Evolutionary conservation across 2,329 filamentous ascomycete genomes (phyloP), one percentile per base, ranked within the genome.

Genomic region (Aspergillus pseudoglaucus): DNA sequence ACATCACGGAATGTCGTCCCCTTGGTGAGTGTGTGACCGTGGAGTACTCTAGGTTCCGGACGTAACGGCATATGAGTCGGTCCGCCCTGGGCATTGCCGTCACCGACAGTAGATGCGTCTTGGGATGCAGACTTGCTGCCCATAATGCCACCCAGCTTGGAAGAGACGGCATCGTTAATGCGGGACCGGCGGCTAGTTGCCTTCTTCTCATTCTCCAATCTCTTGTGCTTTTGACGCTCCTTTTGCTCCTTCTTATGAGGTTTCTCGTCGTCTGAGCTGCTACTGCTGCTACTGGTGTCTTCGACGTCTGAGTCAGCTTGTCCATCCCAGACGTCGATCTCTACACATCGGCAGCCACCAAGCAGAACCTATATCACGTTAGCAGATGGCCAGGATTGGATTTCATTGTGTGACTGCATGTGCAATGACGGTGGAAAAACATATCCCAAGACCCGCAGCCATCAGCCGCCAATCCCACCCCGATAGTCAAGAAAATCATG

Each of bases 241-340:
- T 51, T 27, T 22, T 40, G 15, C 15, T 30, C 17, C n/a, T 44
- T 44, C 25, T 42, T 15, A 23, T 23, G 40, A 12, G 42, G 18
- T 23, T 57, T 51, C n/a, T 57, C 51, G 9, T 55, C 50, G 6
- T 57, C 49, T 2, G 50, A 60, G 42, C 55, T 62, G 22, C 59
- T 62, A 14, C 57, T 56, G 44, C 56, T 68, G 48, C 60, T 66
- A 15, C 73, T 65, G 52, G 61, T 57, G 53, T 61, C 49, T 18
- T 58, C 57, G 8, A 48, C 52, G 10, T 53, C 53, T 42, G 61
- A 62, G 12, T 65, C 61, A 1, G 70, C 68, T 17, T 66, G 75
- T 10, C 89, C 88, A 66, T 96, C 88, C 87, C 90, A 95, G 3
- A 96, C 89, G 62, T 96, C 91, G 47, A 96, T 93, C 66, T 96